These are phyloP conservation scores for Pyricularia pennisetigena DNA, from an alignment of 2,329 filamentous ascomycete species.

Conservation along the genomic window DNA sequence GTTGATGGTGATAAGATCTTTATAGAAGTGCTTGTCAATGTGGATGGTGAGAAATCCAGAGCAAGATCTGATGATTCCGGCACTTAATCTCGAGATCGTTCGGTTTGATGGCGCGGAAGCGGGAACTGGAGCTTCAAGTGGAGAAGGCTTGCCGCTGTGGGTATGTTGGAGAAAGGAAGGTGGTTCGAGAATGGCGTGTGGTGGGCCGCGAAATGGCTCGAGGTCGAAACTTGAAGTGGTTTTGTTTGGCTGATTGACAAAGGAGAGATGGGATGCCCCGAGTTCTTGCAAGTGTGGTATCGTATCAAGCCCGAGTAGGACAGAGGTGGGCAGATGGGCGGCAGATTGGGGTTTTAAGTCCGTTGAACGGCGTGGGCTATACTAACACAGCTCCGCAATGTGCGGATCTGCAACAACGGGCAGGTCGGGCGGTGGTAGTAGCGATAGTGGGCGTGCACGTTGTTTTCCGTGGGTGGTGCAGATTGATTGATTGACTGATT, in stretches of 20 bases:
- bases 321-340: neutral
- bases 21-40: neutral
- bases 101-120: neutral
- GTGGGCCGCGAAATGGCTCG: constrained; percentile 10
- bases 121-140: neutral
- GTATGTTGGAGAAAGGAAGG: neutral
- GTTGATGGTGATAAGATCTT: neutral
- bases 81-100: neutral
- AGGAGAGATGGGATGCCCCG: neutral
- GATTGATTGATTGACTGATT: too few species aligned
- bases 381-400: neutral
- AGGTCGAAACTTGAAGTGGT: constrained; percentile 10
- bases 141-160: neutral
- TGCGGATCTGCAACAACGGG: neutral
- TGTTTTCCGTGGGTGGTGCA: neutral
- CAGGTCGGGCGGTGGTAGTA: neutral
- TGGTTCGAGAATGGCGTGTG: constrained; percentile 13
- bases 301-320: neutral
- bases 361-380: neutral
- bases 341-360: neutral
- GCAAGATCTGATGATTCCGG: neutral
- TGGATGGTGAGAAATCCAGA: neutral
- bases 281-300: neutral
- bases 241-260: neutral
- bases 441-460: neutral